A percentile compares a stretch with the other conserved stretches of the same genome.
Evolutionary conservation across 1,284 basidiomycete species (phyloP).

Genomic region (Singerocomus rubriflavus): DNA sequence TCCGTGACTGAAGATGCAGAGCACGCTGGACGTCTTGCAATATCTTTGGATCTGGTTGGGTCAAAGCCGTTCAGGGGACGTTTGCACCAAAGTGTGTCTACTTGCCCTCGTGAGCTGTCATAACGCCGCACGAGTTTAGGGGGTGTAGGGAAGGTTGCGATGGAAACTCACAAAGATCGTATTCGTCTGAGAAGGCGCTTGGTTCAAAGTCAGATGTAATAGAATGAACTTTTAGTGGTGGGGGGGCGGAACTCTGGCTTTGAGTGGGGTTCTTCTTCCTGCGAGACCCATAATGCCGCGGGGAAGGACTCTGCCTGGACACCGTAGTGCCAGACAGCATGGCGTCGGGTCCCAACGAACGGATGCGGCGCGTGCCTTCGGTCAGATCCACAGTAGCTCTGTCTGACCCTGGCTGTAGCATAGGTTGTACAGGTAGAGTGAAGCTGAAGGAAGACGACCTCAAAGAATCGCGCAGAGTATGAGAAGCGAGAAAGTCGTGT

Average conservation of each 20-base stretch:
- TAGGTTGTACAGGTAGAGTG: slow-evolving; percentile 13
- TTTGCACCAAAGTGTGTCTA: slow-evolving; percentile 13
- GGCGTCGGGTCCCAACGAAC: slow-evolving; percentile 22
- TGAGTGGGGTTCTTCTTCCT: slow-evolving; percentile 19
- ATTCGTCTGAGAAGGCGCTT: slow-evolving; percentile 61
- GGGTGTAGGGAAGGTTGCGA: slow-evolving; percentile 4
- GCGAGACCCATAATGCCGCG: slow-evolving; percentile 17
- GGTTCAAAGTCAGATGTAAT: slow-evolving; percentile 35
- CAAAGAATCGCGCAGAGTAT: slow-evolving; percentile 27
- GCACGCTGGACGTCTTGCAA: slow-evolving; percentile 74
- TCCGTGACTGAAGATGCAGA: slow-evolving; percentile 62
- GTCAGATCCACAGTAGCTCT: slow-evolving; percentile 4
- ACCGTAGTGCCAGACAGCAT: slow-evolving; percentile 13
- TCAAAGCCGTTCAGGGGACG: slow-evolving; percentile 13
- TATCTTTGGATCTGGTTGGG: slow-evolving; percentile 58
- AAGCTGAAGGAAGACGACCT: slow-evolving; percentile 32
- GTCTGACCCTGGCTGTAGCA: slow-evolving; percentile 16
- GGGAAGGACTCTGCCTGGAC: slow-evolving; percentile 17
- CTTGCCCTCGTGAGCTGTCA: slow-evolving; percentile 64
- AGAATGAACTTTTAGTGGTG: slow-evolving; percentile 23
- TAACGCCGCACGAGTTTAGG: slow-evolving; percentile 16
- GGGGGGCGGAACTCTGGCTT: slow-evolving; percentile 13
- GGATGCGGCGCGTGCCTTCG: slow-evolving; percentile 21
- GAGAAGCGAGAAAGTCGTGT: slow-evolving; percentile 27
- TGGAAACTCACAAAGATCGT: slow-evolving; percentile 60